phyloP scores from a whole-genome alignment of 2,329 filamentous ascomycete species.

The Microsporum canis region DNA sequence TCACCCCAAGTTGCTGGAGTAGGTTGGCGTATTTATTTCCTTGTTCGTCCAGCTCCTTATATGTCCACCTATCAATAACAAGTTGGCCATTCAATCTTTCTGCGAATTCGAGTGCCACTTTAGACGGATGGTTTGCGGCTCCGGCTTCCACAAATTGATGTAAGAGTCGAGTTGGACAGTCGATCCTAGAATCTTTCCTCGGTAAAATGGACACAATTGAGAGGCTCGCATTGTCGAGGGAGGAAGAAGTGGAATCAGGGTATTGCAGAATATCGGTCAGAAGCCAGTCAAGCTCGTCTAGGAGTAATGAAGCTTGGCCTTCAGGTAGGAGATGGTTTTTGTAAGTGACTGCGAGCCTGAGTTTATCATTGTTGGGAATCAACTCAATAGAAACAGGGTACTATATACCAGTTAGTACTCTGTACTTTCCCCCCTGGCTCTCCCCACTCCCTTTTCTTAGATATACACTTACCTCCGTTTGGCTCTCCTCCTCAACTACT shows the following conservation, averaged over 20 bases:
- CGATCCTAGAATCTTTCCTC: constrained; percentile 46
- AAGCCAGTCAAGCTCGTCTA: constrained; percentile 59
- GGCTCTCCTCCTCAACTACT: constrained; percentile 53
- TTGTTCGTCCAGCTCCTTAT: constrained; percentile 56
- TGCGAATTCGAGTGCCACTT: constrained; percentile 65
- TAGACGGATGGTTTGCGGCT: constrained; percentile 45
- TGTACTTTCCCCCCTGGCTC: not conserved
- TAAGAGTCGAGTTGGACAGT: constrained; percentile 49
- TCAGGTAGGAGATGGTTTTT: constrained; percentile 52
- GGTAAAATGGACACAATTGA: constrained; percentile 52
- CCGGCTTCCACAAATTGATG: constrained; percentile 68
- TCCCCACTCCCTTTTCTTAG: not conserved
- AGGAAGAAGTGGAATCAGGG: constrained; percentile 32
- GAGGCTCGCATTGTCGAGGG: constrained; percentile 25
- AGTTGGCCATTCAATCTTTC: constrained; percentile 40
- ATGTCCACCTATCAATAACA: constrained; percentile 55
- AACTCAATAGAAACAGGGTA: constrained; percentile 75
- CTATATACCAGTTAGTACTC: constrained; percentile 19
- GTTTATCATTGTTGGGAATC: constrained; percentile 42
- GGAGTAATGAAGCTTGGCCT: constrained; percentile 55
- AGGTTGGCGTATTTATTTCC: constrained; percentile 63
- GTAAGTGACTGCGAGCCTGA: constrained; percentile 58
- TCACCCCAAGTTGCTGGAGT: constrained; percentile 40
- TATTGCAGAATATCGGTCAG: constrained; percentile 49
- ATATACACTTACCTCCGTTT: constrained; percentile 45